Percentiles rank a stretch among this genome's conserved stretches.
phyloP scores from a whole-genome alignment of 2,329 filamentous ascomycete genomes.

The Mariannaea elegans region DNA sequence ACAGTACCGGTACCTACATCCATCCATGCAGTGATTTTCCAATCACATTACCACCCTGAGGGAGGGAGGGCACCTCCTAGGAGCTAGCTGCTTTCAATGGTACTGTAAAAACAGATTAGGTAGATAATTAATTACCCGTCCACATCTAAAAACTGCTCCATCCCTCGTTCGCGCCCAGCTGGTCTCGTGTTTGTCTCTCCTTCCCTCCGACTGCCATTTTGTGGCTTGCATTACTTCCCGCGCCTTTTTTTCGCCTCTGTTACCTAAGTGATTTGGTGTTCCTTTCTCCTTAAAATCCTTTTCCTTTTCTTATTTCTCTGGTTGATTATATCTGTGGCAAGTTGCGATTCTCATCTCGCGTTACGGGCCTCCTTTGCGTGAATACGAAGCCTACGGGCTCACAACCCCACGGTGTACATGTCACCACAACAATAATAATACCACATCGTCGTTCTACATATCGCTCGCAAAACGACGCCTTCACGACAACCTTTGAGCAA shows the following conservation, averaged over 20 bases:
- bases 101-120: no score
- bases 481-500: not conserved
- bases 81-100: no score
- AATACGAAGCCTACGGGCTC: not conserved
- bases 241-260: no score
- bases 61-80: no score
- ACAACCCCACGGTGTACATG: not conserved
- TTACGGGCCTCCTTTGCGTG: no score
- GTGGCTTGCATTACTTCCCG: not conserved
- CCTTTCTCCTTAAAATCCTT: not conserved
- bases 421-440: not conserved
- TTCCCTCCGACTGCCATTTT: not conserved
- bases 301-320: not conserved
- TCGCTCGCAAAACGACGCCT: not conserved
- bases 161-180: conserved; percentile 9
- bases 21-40: not conserved
- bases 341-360: no score
- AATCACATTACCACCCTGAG: not conserved
- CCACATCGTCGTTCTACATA: not conserved
- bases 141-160: conserved; percentile 16
- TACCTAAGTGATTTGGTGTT: no score
- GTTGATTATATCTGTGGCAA: no score
- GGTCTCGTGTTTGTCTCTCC: not conserved
- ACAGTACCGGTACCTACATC: no score
- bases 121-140: not conserved